Percentiles rank a stretch among this genome's conserved stretches.
These are phyloP conservation scores for Kernera saxatilis DNA, from an alignment of 345 rosid genomes.

Conservation along the genomic window DNA sequence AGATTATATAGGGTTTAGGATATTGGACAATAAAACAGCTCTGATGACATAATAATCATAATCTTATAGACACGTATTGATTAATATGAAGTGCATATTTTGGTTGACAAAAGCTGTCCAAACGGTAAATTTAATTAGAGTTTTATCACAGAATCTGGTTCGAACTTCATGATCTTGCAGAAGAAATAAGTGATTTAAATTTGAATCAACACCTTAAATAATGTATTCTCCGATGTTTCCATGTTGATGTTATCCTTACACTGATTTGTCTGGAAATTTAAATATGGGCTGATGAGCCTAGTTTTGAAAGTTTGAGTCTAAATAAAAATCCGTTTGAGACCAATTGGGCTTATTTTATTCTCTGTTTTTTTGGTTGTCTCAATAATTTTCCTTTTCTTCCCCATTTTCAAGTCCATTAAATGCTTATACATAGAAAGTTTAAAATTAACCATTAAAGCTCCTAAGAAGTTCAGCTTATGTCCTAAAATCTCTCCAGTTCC, in stretches of 20 bases:
- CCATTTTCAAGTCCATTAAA: neutral
- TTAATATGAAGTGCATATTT: neutral
- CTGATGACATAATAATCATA: neutral
- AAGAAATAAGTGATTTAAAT: neutral
- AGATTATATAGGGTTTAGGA: neutral
- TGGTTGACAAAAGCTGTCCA: neutral
- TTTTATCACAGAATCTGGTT: neutral
- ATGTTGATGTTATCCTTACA: no score
- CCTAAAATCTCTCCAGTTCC: no score
- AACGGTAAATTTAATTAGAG: neutral
- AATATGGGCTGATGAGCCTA: neutral
- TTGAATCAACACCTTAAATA: neutral
- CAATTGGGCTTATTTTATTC: conserved; percentile 9
- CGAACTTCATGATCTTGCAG: neutral
- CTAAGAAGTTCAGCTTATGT: no score
- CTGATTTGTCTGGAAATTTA: neutral
- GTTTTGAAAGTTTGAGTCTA: neutral
- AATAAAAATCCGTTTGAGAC: neutral
- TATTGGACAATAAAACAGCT: neutral
- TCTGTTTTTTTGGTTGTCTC: neutral
- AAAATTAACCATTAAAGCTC: no score
- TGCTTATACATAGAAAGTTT: neutral
- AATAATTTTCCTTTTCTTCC: neutral
- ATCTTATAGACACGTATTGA: neutral
- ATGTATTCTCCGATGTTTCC: no score